These are phyloP conservation scores for Cornus florida DNA, from an alignment of 148 eudicot genomes.

Conservation along the genomic window DNA sequence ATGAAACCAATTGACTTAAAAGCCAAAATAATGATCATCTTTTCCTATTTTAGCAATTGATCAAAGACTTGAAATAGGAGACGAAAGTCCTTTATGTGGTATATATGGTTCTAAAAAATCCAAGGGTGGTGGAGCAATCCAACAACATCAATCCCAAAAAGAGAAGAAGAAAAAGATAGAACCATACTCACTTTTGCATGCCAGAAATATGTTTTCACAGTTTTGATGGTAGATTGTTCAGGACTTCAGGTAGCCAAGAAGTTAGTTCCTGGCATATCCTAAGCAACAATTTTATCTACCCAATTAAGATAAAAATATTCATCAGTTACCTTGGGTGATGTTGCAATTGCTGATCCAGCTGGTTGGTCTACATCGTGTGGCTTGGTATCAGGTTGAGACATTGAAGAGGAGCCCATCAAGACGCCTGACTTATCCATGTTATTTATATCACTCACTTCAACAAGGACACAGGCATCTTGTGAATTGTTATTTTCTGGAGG, in stretches of 20 bases:
- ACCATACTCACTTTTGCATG: background rate
- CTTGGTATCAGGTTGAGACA: slow-evolving; percentile 29
- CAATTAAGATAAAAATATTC: slow-evolving; percentile 7
- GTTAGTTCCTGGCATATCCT: background rate
- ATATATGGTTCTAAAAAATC: no score
- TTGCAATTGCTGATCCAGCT: slow-evolving; percentile 29
- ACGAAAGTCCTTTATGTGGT: background rate
- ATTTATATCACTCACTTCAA: slow-evolving; percentile 29
- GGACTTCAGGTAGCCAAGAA: background rate
- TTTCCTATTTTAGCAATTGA: background rate
- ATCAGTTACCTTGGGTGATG: slow-evolving; percentile 62
- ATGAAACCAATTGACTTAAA: background rate
- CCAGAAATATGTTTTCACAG: background rate
- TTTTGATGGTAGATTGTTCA: background rate
- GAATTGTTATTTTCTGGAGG: slow-evolving; percentile 23
- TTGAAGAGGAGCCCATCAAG: slow-evolving; percentile 44
- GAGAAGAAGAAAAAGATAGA: no score
- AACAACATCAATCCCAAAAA: no score
- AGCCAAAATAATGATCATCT: background rate
- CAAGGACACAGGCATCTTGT: slow-evolving; percentile 19
- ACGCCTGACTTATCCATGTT: slow-evolving; percentile 31
- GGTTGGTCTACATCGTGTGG: slow-evolving; percentile 34
- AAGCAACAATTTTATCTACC: slow-evolving; percentile 1
- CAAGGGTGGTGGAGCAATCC: no score
- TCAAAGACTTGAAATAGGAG: background rate